Conservation (phyloP, 2,329 filamentous ascomycete genomes). For the Verticillium albo-atrum region DNA sequence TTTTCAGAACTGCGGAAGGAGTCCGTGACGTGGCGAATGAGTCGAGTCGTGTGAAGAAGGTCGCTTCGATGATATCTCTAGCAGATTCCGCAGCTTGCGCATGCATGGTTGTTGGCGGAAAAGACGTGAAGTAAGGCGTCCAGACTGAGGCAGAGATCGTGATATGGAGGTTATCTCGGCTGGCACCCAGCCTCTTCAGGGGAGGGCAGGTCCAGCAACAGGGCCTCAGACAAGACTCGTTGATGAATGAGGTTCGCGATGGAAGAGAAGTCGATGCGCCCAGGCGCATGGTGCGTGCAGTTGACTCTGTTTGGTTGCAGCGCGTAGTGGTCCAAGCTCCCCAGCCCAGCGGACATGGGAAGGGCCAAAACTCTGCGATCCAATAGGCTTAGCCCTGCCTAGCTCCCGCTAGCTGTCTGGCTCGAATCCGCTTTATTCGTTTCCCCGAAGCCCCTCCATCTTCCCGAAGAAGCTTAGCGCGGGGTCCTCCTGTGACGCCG, state of each 20-base stretch:
- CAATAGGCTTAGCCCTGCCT: not conserved
- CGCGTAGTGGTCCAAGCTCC: not conserved
- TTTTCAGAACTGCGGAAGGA: not conserved
- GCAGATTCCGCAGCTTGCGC: not conserved
- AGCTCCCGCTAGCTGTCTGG: not conserved
- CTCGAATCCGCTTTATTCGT: not conserved
- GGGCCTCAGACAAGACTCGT: not conserved
- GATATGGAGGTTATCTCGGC: not conserved
- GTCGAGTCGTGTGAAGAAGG: not conserved
- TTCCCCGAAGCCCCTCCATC: conserved; percentile 9
- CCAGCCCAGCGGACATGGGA: not conserved
- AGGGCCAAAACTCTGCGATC: not conserved
- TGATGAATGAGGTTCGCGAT: not conserved
- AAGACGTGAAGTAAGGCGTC: not conserved
- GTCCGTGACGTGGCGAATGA: conserved; percentile 12
- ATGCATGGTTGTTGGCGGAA: not conserved
- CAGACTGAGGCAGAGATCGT: not conserved
- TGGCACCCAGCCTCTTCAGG: not conserved
- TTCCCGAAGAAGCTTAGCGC: conserved; percentile 9
- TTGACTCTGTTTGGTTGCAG: not conserved
- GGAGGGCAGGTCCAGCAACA: not conserved
- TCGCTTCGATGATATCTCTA: not conserved
- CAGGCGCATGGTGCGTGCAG: not conserved
- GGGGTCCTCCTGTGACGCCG: conserved; percentile 5
- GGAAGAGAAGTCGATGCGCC: not conserved